These are phyloP conservation scores for Amanita rubescens DNA, from an alignment of 768 basidiomycete species.

Conservation along the genomic window DNA sequence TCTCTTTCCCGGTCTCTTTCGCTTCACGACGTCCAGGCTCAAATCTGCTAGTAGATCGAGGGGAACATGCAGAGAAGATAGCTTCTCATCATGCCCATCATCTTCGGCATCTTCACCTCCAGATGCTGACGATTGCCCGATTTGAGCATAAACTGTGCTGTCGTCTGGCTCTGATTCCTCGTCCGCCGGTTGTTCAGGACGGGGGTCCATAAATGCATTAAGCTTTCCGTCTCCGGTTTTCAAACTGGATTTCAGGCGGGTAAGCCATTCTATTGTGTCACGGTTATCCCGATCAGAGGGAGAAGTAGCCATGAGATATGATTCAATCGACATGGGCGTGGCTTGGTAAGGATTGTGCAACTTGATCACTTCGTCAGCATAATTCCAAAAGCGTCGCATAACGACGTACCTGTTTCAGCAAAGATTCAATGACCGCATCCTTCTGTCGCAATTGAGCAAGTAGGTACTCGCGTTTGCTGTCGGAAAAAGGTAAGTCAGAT, in stretches of 20 bases:
- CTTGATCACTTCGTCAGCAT: slow-evolving; percentile 24
- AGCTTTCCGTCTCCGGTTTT: slow-evolving; percentile 38
- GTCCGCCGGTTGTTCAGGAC: slow-evolving; percentile 16
- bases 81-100: slow-evolving; percentile 37
- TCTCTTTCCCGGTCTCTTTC: slow-evolving; percentile 30
- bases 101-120: slow-evolving; percentile 21
- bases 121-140: slow-evolving; percentile 7
- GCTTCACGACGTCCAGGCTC: slow-evolving; percentile 49
- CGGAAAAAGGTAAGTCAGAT: slow-evolving; percentile 30
- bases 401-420: slow-evolving; percentile 65
- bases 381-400: not conserved
- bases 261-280: slow-evolving; percentile 69
- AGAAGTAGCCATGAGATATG: slow-evolving; percentile 71
- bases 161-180: slow-evolving; percentile 16
- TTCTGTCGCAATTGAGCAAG: slow-evolving; percentile 84
- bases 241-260: slow-evolving; percentile 57
- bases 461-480: slow-evolving; percentile 80
- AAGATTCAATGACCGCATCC: slow-evolving; percentile 77
- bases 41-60: slow-evolving; percentile 70
- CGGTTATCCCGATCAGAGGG: slow-evolving; percentile 65
- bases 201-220: slow-evolving; percentile 38
- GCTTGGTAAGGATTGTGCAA: slow-evolving; percentile 77
- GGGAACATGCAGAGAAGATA: slow-evolving; percentile 55
- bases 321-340: slow-evolving; percentile 71
- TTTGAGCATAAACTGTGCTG: slow-evolving; percentile 16